Base-by-base conservation (phyloP, 1,284 basidiomycete genomes). In the Nidula niveotomentosa region DNA sequence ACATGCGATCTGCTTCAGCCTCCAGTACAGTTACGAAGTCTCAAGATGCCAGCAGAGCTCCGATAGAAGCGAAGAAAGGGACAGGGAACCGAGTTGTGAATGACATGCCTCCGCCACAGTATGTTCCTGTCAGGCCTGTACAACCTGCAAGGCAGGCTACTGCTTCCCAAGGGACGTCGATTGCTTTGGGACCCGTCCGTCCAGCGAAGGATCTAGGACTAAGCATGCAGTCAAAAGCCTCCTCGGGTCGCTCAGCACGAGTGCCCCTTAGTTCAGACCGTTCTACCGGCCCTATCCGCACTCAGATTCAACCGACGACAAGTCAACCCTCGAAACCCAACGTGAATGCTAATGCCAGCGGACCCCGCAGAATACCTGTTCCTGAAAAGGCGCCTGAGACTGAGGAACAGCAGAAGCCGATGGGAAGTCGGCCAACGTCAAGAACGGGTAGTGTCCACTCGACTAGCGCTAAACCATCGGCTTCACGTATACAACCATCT, bases 41-140 rank as follows among this genome's bases (percentile, higher is more conserved):
- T 30, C 30, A 30, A 30, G 30, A 30, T 30, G 30, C 30, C 30
- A 30, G 30, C 5, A 30, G 30, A 30, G 30, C 30, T 6, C 30
- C 52, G 52, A 65, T 52, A 62, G 63, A 33, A 36, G 60, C 45
- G 57, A 61, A 48, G 36, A 52, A 35, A 61, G 61, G 33, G 60
- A 61, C 41, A 8, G 7, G 39, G 1, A 63, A 63, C 35, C 56
- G 58, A 44, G 46, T 41, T 2, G 45, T 52, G 30, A 50, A 55
- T 45, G 57, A 58, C 23, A 63, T 64, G 53, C 55, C 62, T 9
- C 64, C 66, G 8, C 62, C 68, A 2, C 62, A 64, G 1, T 67
- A 60, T 52, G 57, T 67, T 43, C 71, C 70, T 15, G 56, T 66
- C 8, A 62, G 68, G 43, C 64, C 63, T 13, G 54, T 56, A 10